Evolutionary conservation across 2,329 filamentous ascomycete species (phyloP).

Genomic region (Arthrobotrys entomopaga): DNA sequence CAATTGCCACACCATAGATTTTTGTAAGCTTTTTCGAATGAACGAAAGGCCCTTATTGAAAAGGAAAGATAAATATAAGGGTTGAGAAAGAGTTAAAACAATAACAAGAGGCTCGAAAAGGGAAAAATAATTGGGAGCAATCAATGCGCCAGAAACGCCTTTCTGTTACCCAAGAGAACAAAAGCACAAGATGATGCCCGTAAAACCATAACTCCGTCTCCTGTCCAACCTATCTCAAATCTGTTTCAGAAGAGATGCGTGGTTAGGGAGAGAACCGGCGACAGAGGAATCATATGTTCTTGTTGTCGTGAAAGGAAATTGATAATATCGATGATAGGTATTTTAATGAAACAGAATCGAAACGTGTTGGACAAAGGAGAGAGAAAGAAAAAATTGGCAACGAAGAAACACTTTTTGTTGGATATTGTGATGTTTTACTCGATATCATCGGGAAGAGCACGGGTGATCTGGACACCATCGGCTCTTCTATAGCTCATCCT

Average conservation of each 20-base stretch:
- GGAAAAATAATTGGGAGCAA: conserved; percentile 41
- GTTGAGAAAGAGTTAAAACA: conserved; percentile 15
- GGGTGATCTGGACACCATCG: conserved; percentile 59
- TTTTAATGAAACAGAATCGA: conserved; percentile 14
- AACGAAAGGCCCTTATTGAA: not conserved
- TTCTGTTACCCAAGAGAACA: conserved; percentile 51
- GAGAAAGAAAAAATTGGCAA: conserved; percentile 21
- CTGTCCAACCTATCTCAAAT: conserved; percentile 5
- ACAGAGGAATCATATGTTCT: conserved; percentile 44
- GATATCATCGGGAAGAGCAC: conserved; percentile 57
- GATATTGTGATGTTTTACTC: conserved; percentile 38
- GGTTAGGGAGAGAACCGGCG: conserved; percentile 39
- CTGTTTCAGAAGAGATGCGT: not conserved
- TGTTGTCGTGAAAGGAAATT: conserved; percentile 54
- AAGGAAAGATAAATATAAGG: conserved; percentile 21
- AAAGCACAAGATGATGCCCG: conserved; percentile 48
- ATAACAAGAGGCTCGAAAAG: conserved; percentile 45
- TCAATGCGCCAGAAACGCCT: conserved; percentile 52
- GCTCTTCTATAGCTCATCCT: conserved; percentile 59
- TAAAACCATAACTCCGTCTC: conserved; percentile 55
- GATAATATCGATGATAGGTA: conserved; percentile 3
- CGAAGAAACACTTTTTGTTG: conserved; percentile 6
- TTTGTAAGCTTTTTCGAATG: conserved; percentile 18
- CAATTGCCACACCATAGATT: conserved; percentile 51
- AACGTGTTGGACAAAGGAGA: conserved; percentile 32